Conservation (phyloP, 495 filamentous ascomycete species). For the Paragyromitra xinjiangensis region DNA sequence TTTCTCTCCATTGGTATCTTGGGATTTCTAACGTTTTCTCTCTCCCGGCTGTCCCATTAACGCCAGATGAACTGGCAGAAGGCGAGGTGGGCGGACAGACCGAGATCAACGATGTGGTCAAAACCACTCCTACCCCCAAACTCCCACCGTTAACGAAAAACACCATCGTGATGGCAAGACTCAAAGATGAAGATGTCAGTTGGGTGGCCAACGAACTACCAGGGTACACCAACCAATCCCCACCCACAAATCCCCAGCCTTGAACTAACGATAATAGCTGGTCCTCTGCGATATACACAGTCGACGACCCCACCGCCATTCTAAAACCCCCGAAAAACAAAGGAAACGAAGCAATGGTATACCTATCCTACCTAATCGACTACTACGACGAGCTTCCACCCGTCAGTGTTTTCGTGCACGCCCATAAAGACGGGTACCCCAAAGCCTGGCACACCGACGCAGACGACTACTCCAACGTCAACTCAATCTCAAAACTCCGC, state of each 20-base stretch:
- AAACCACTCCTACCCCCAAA: not conserved
- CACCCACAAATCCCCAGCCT: not conserved
- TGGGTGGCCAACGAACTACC: slow-evolving; percentile 21
- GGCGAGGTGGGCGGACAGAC: not conserved
- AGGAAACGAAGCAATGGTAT: slow-evolving; percentile 70
- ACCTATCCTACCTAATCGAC: slow-evolving; percentile 65
- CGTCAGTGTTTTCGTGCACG: slow-evolving; percentile 62
- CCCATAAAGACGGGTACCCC: slow-evolving; percentile 55
- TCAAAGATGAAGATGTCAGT: slow-evolving; percentile 9
- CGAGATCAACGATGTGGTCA: not conserved
- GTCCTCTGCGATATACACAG: slow-evolving; percentile 26
- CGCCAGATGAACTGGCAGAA: not conserved
- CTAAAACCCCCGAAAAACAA: slow-evolving; percentile 39
- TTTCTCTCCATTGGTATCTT: slow-evolving; percentile 30
- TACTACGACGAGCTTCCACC: slow-evolving; percentile 62
- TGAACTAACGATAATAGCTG: slow-evolving; percentile 2
- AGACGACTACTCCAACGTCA: slow-evolving; percentile 34
- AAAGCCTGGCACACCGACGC: slow-evolving; percentile 64
- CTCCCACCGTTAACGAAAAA: slow-evolving; percentile 14
- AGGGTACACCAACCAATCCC: not conserved
- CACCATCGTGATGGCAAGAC: slow-evolving; percentile 28
- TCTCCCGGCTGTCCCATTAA: not conserved
- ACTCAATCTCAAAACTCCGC: slow-evolving; percentile 49
- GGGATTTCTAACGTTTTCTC: not conserved
- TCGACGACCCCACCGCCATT: slow-evolving; percentile 22